Evolutionary conservation across 2,329 filamentous ascomycete species (phyloP).

Genomic region (Annulohypoxylon truncatum): DNA sequence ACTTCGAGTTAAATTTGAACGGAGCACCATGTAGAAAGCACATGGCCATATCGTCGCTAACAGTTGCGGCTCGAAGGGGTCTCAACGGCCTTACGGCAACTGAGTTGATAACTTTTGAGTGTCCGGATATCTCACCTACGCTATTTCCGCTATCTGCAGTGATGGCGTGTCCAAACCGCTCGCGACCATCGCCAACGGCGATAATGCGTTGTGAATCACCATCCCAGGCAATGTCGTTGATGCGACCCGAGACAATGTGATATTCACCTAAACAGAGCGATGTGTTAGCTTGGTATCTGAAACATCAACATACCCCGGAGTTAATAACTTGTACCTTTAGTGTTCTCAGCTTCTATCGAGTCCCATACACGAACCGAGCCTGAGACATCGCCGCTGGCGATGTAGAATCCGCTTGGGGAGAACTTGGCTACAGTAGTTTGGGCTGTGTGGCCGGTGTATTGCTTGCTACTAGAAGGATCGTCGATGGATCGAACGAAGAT

Average conservation of each 20-base stretch:
- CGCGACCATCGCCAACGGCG: conserved; percentile 93
- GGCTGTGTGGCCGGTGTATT: conserved; percentile 92
- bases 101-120: conserved; percentile 89
- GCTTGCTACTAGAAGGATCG: conserved; percentile 82
- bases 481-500: conserved; percentile 97
- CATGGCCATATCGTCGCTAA: conserved; percentile 87
- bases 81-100: conserved; percentile 90
- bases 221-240: conserved; percentile 98
- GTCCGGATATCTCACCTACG: conserved; percentile 92
- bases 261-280: conserved; percentile 74
- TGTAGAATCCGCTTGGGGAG: conserved; percentile 92
- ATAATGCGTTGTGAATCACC: conserved; percentile 97
- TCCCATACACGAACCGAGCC: conserved; percentile 95
- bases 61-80: conserved; percentile 91
- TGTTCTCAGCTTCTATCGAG: conserved; percentile 82
- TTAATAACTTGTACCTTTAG: conserved; percentile 67
- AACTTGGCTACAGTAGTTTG: conserved; percentile 94
- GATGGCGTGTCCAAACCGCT: conserved; percentile 93
- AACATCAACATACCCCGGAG: neutral
- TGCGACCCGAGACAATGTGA: conserved; percentile 90
- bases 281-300: conserved; percentile 26
- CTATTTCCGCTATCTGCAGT: conserved; percentile 96
- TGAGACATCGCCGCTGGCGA: conserved; percentile 89
- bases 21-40: conserved; percentile 95
- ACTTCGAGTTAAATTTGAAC: conserved; percentile 94